Conservation (phyloP, 176 grass and related monocot species). For the Alloteropsis semialata region DNA sequence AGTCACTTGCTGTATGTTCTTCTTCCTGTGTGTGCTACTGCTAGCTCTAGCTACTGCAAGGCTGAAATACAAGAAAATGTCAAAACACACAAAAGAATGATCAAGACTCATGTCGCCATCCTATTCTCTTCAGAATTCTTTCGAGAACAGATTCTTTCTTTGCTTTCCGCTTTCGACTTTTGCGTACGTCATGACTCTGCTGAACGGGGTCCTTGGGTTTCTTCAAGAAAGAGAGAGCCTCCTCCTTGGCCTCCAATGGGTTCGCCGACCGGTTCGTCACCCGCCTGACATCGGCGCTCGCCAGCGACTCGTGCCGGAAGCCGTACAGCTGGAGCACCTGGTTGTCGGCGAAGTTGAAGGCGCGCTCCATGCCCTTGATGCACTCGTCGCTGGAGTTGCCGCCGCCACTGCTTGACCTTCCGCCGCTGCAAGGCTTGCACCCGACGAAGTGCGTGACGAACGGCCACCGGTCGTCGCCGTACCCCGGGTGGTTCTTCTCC, state of each 20-base stretch:
- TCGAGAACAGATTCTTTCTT: neutral
- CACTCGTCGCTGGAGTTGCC: slow-evolving; percentile 38
- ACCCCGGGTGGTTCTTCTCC: slow-evolving; percentile 68
- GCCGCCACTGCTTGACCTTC: neutral
- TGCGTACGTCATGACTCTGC: neutral
- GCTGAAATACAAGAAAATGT: neutral
- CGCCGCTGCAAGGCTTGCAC: slow-evolving; percentile 41
- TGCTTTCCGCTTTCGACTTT: neutral
- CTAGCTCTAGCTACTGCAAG: neutral
- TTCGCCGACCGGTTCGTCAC: slow-evolving; percentile 29
- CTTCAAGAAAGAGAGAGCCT: slow-evolving; percentile 22
- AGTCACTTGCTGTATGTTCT: neutral
- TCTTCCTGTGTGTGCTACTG: neutral
- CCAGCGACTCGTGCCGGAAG: slow-evolving; percentile 42
- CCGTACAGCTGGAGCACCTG: slow-evolving; percentile 64
- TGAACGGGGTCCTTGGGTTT: neutral
- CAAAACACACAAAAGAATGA: too few relatives aligned
- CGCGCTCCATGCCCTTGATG: slow-evolving; percentile 58
- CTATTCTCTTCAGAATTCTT: neutral
- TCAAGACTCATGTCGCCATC: neutral
- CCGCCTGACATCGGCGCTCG: slow-evolving; percentile 28
- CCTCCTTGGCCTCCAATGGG: slow-evolving; percentile 41
- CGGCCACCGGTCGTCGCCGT: slow-evolving; percentile 74
- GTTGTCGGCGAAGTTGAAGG: slow-evolving; percentile 85
- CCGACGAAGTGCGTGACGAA: slow-evolving; percentile 79